Percentiles rank a stretch among this genome's conserved stretches.
phyloP scores from a whole-genome alignment of 306 rosid species.

The Lathyrus tuberosus region DNA sequence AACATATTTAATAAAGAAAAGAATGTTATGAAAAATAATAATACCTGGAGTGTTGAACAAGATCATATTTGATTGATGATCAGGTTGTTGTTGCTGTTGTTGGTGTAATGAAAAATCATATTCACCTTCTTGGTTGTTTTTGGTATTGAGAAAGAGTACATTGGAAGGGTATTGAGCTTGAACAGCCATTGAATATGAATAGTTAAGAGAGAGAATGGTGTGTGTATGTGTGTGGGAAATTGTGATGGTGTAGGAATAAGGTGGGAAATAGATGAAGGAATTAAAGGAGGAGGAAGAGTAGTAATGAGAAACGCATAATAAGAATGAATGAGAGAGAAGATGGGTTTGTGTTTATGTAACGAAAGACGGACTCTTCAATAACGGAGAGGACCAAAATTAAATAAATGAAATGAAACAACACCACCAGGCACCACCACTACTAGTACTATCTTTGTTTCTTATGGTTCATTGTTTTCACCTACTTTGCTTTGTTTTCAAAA shows the following conservation, averaged over 20 bases:
- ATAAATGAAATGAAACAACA: no score
- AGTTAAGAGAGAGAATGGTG: background rate
- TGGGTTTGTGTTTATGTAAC: background rate
- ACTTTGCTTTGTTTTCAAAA: constrained; percentile 31
- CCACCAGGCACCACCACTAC: constrained; percentile 34
- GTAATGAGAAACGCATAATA: constrained; percentile 48
- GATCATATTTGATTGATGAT: constrained; percentile 80
- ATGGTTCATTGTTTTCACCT: constrained; percentile 47
- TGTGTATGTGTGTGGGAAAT: constrained; percentile 16
- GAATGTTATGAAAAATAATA: background rate
- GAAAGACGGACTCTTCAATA: constrained; percentile 71
- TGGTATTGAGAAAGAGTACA: constrained; percentile 68
- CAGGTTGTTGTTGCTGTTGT: constrained; percentile 49
- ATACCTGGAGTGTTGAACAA: constrained; percentile 53
- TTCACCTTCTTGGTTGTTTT: constrained; percentile 73
- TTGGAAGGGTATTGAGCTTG: constrained; percentile 99
- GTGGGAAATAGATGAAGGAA: constrained; percentile 36
- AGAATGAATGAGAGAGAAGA: constrained; percentile 36
- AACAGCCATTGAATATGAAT: constrained; percentile 66
- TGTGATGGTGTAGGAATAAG: background rate
- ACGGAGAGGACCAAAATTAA: constrained; percentile 35
- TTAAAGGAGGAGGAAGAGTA: background rate
- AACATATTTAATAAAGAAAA: background rate
- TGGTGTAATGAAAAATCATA: constrained; percentile 56
- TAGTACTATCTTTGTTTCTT: constrained; percentile 1